These are phyloP conservation scores for Globisporangium yorkense DNA, from an alignment of 352 stramenopile genomes.

Conservation along the genomic window DNA sequence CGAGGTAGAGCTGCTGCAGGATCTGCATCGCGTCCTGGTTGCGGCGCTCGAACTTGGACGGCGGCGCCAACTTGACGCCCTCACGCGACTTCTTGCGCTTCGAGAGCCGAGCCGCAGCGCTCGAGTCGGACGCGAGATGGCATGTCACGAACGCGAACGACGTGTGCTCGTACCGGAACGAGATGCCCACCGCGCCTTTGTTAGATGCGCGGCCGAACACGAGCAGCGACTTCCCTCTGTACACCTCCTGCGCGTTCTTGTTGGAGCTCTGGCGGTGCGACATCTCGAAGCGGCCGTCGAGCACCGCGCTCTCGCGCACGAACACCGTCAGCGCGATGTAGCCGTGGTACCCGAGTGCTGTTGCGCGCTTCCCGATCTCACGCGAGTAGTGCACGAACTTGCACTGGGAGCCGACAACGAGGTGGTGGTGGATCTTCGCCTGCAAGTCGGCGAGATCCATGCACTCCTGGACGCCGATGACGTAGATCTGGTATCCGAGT, in stretches of 20 bases:
- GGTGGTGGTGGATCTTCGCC: conserved; percentile 55
- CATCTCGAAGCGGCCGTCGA: conserved; percentile 63
- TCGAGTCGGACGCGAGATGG: conserved; percentile 83
- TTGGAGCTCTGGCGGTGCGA: conserved; percentile 40
- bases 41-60: conserved; percentile 68
- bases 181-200: conserved; percentile 63
- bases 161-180: conserved; percentile 50
- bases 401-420: conserved; percentile 37
- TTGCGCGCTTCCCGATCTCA: conserved; percentile 79
- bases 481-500: conserved; percentile 16
- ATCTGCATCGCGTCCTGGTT: conserved; percentile 84
- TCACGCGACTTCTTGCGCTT: conserved; percentile 17
- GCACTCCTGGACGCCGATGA: conserved; percentile 55
- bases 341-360: conserved; percentile 76
- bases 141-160: conserved; percentile 71
- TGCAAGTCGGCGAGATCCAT: conserved; percentile 76
- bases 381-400: conserved; percentile 75
- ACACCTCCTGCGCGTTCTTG: conserved; percentile 68
- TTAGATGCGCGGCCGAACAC: conserved; percentile 69
- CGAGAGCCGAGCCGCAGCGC: conserved; percentile 33
- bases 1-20: conserved; percentile 72
- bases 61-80: conserved; percentile 10
- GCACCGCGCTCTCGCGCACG: conserved; percentile 57
- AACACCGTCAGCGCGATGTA: conserved; percentile 87
- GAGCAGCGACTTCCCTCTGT: conserved; percentile 69